These are phyloP conservation scores for Ceratocystis diversiconidia DNA, from an alignment of 2,329 filamentous ascomycete genomes.

Conservation along the genomic window DNA sequence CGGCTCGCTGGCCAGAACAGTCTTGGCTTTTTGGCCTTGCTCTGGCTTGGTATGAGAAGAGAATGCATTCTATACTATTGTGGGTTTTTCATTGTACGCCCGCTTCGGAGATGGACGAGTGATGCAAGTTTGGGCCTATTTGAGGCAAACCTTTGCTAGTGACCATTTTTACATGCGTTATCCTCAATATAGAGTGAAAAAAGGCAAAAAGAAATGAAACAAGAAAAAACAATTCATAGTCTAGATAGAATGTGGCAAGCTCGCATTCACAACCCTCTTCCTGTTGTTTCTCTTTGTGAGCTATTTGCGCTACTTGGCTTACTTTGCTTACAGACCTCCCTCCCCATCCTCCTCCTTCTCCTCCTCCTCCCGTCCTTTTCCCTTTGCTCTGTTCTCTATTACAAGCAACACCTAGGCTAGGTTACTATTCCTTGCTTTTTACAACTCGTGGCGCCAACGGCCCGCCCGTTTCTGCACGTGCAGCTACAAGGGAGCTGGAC, in stretches of 20 bases:
- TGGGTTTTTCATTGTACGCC: background rate
- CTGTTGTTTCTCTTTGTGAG: background rate
- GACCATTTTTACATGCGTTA: background rate
- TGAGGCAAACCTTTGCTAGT: background rate
- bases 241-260: background rate
- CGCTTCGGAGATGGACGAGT: background rate
- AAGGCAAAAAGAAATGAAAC: background rate
- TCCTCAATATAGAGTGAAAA: no score
- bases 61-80: no score
- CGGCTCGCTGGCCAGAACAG: background rate
- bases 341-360: background rate
- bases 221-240: background rate
- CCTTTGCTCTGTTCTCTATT: background rate
- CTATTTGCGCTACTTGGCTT: background rate
- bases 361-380: background rate
- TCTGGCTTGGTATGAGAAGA: background rate
- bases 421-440: background rate
- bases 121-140: background rate
- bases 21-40: background rate
- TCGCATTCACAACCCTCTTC: background rate
- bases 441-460: background rate
- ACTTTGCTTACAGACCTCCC: background rate
- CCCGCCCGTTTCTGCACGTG: slow-evolving; percentile 1
- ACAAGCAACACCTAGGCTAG: background rate
- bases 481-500: background rate